A percentile compares a stretch with the other conserved stretches of the same genome.
These are phyloP conservation scores for Pyrrhoderma noxium DNA, from an alignment of 1,284 basidiomycete genomes.

Conservation along the genomic window DNA sequence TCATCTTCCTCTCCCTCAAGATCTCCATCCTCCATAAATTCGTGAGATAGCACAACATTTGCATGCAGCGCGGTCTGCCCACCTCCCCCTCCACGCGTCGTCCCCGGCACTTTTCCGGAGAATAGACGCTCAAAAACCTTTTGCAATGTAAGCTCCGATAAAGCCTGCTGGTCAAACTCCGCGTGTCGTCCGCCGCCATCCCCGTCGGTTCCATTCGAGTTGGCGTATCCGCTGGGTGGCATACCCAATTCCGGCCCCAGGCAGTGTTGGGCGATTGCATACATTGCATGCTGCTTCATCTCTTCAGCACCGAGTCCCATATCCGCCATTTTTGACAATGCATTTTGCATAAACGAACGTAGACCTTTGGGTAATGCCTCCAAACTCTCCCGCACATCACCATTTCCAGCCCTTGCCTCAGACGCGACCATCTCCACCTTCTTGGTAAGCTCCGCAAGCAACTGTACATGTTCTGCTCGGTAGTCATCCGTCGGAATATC, in stretches of 20 bases:
- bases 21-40: slow-evolving; percentile 32
- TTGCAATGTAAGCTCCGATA: slow-evolving; percentile 28
- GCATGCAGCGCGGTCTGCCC: slow-evolving; percentile 29
- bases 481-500: slow-evolving; percentile 1
- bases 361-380: slow-evolving; percentile 12
- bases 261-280: slow-evolving; percentile 62
- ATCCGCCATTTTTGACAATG: slow-evolving; percentile 8
- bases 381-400: slow-evolving; percentile 12
- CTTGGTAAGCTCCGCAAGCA: slow-evolving; percentile 49
- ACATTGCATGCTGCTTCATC: slow-evolving; percentile 42
- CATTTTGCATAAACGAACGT: slow-evolving; percentile 12
- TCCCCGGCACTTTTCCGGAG: slow-evolving; percentile 32
- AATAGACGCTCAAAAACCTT: slow-evolving; percentile 46
- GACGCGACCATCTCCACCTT: slow-evolving; percentile 35
- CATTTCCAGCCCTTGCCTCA: neutral
- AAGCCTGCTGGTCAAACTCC: slow-evolving; percentile 35
- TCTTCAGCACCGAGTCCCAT: slow-evolving; percentile 7
- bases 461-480: slow-evolving; percentile 41
- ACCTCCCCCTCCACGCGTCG: slow-evolving; percentile 22
- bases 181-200: slow-evolving; percentile 29
- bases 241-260: slow-evolving; percentile 38
- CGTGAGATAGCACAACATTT: slow-evolving; percentile 31
- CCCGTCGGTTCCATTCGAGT: slow-evolving; percentile 19
- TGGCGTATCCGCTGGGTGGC: slow-evolving; percentile 23
- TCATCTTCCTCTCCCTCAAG: slow-evolving; percentile 36